phyloP scores from a whole-genome alignment of 106 monocot species.

The Amphibolis antarctica region DNA sequence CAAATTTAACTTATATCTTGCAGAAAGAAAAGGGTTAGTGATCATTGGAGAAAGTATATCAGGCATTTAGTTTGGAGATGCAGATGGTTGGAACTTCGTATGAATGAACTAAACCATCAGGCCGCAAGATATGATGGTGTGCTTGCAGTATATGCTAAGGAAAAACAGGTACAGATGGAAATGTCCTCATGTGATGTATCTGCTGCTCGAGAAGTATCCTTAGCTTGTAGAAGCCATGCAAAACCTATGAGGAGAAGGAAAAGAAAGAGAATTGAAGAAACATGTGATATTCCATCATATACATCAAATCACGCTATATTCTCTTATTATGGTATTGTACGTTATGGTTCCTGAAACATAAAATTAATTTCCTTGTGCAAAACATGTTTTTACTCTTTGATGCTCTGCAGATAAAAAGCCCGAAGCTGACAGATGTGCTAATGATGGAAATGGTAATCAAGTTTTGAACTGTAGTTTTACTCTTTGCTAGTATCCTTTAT shows the following conservation, averaged over 20 bases:
- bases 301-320: slow-evolving; percentile 67
- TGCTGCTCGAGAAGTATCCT: slow-evolving; percentile 47
- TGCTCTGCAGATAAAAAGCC: slow-evolving; percentile 52
- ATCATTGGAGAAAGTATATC: slow-evolving; percentile 70
- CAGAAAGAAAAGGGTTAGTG: slow-evolving; percentile 81
- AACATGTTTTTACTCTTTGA: slow-evolving; percentile 2
- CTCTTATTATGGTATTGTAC: slow-evolving; percentile 75
- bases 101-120: slow-evolving; percentile 60
- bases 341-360: background rate
- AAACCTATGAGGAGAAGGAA: slow-evolving; percentile 64
- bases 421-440: slow-evolving; percentile 48
- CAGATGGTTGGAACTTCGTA: slow-evolving; percentile 70
- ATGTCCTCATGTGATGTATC: slow-evolving; percentile 40
- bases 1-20: background rate
- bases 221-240: slow-evolving; percentile 19
- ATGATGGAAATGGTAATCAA: slow-evolving; percentile 42
- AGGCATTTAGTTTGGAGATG: slow-evolving; percentile 73
- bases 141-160: slow-evolving; percentile 38
- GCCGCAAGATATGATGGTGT: slow-evolving; percentile 49
- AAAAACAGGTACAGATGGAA: slow-evolving; percentile 51
- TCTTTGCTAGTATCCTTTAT: background rate
- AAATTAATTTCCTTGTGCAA: background rate
- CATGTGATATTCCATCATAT: slow-evolving; percentile 43
- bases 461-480: slow-evolving; percentile 19
- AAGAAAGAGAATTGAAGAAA: slow-evolving; percentile 57